Evolutionary conservation across 768 basidiomycete species (phyloP), one percentile per base, ranked within the genome.

Genomic region (Naematelia encephala): DNA sequence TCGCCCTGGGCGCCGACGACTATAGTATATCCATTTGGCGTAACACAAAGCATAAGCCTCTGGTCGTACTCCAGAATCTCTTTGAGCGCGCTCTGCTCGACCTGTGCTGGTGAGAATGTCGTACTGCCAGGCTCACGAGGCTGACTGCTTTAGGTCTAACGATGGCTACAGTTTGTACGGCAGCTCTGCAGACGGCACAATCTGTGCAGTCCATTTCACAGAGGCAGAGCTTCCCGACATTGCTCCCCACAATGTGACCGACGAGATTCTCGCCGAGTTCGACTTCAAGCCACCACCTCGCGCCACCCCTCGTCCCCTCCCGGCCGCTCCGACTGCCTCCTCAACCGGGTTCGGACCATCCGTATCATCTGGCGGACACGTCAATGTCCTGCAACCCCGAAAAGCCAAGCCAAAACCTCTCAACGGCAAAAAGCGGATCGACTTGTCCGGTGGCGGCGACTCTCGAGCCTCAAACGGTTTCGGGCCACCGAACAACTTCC

Each of bases 41-140:
- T 75, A 98, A 94, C 2, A 91, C 92, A 64, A 85, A 86, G 0
- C 89, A 89, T 2, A 83, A 90, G 30, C 96, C 96, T 0, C 79
- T 97, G 16, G 89, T 96, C 48, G 94, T 98, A 1, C 86, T 92
- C 0, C 87, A 90, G 70, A 91, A 98, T 62, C 88, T 93, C 0
- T 97, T 98, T 63, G 92, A 93, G 54, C 80, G 93, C 59, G 90
- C 93, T 66, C 90, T 97, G 49, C 87, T 97, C 83, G 96, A 99
- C 75, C 81, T 99, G 16, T 90, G 86, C 71, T 99, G 96, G 96
- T 93, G 68, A 67, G 87, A 72, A 22, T 2, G 26, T 44, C 42
- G 8, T 13, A 14, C 25, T 19, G 26, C 10, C 22, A 25, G 11
- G 12, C 14, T 39, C 14, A 19, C 39, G 26, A 29, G 13, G 60